phyloP scores from a whole-genome alignment of 2,329 filamentous ascomycete species.

The Ceratocystis cubensis region DNA sequence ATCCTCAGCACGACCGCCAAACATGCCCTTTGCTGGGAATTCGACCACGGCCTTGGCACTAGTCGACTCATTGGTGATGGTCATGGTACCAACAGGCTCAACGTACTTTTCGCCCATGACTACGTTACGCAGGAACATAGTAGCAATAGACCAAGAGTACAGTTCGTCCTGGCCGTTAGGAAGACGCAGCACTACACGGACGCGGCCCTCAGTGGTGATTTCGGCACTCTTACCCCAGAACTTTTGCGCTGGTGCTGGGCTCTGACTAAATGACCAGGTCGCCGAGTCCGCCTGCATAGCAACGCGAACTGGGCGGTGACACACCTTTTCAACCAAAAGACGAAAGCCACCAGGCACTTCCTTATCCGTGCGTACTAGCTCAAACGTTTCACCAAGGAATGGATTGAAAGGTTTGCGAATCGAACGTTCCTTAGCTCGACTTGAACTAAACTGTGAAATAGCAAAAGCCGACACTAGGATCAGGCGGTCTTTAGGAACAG shows the following conservation, averaged over 20 bases:
- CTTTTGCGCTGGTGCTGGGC: conserved; percentile 80
- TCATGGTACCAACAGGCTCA: conserved; percentile 85
- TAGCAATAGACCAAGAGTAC: conserved; percentile 81
- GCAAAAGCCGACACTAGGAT: conserved; percentile 84
- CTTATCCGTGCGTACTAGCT: conserved; percentile 75
- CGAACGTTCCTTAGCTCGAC: conserved; percentile 75
- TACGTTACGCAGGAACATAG: conserved; percentile 85
- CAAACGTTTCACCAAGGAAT: conserved; percentile 88
- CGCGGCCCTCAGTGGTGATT: conserved; percentile 80
- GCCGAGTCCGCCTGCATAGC: conserved; percentile 85
- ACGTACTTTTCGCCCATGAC: conserved; percentile 98
- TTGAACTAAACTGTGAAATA: conserved; percentile 69
- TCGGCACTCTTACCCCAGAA: conserved; percentile 98
- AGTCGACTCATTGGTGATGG: conserved; percentile 68
- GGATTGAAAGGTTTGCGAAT: conserved; percentile 97
- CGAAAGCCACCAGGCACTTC: conserved; percentile 63
- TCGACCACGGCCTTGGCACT: conserved; percentile 75
- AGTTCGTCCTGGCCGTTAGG: conserved; percentile 59
- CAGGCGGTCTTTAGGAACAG: conserved; percentile 53
- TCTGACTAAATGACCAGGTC: conserved; percentile 77
- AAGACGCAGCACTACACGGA: conserved; percentile 59
- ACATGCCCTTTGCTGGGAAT: conserved; percentile 94
- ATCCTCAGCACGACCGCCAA: conserved; percentile 86
- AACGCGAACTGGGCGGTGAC: conserved; percentile 80
- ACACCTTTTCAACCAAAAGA: conserved; percentile 89